phyloP scores from a whole-genome alignment of 805 yeast species.

The Metschnikowia corniflorae region DNA sequence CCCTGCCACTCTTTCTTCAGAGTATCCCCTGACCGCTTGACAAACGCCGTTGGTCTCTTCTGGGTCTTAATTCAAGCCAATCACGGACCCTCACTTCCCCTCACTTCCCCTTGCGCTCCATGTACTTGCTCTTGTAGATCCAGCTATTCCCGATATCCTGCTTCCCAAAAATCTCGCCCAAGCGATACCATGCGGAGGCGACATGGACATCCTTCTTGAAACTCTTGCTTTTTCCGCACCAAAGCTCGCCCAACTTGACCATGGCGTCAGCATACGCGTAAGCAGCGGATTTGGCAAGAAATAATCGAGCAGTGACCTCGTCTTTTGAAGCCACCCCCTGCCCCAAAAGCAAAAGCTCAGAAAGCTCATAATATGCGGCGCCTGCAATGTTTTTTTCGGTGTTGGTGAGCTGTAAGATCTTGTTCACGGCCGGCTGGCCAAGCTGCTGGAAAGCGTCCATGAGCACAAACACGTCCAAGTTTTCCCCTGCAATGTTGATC shows the following conservation, averaged over 20 bases:
- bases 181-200: constrained; percentile 70
- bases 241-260: constrained; percentile 66
- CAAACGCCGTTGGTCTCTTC: too few species aligned
- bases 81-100: too few species aligned
- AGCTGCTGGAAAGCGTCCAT: constrained; percentile 23
- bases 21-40: too few species aligned
- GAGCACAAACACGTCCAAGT: constrained; percentile 26
- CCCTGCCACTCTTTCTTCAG: too few species aligned
- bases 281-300: constrained; percentile 61
- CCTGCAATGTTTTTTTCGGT: constrained; percentile 41
- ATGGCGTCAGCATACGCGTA: constrained; percentile 67
- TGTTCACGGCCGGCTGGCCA: constrained; percentile 24
- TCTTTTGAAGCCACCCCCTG: constrained; percentile 48
- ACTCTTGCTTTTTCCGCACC: constrained; percentile 52
- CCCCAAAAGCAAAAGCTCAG: constrained; percentile 57
- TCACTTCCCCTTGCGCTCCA: constrained; percentile 13
- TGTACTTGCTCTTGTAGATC: constrained; percentile 70
- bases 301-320: constrained; percentile 54
- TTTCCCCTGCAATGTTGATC: constrained; percentile 22
- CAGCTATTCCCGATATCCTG: constrained; percentile 65
- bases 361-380: constrained; percentile 54
- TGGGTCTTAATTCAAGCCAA: too few species aligned
- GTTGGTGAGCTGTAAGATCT: constrained; percentile 28
- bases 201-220: constrained; percentile 55
- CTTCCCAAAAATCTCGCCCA: constrained; percentile 60